Evolutionary conservation across 805 yeast species (phyloP).

Genomic region (Yamadazyma akitaensis): DNA sequence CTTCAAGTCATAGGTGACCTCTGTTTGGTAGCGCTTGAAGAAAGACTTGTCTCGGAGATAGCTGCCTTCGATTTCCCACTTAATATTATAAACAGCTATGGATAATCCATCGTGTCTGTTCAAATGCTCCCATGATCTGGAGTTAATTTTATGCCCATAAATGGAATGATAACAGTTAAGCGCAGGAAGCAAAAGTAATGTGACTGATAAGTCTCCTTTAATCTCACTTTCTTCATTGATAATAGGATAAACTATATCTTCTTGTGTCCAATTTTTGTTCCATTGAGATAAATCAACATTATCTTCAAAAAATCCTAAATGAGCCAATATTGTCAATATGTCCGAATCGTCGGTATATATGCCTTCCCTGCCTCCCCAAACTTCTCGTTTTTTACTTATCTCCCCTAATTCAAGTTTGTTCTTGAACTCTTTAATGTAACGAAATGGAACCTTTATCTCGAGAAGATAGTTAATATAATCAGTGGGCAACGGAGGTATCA

Average conservation of each 20-base stretch:
- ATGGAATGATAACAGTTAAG: slow-evolving; percentile 63
- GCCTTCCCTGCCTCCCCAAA: slow-evolving; percentile 84
- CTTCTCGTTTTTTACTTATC: slow-evolving; percentile 31
- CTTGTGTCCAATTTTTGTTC: slow-evolving; percentile 27
- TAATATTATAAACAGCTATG: slow-evolving; percentile 54
- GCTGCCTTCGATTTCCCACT: slow-evolving; percentile 40
- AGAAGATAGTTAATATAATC: slow-evolving; percentile 41
- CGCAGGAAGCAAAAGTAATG: slow-evolving; percentile 64
- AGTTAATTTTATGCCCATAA: slow-evolving; percentile 63
- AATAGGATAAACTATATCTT: slow-evolving; percentile 25
- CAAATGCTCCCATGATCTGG: slow-evolving; percentile 63
- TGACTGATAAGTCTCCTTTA: slow-evolving; percentile 53
- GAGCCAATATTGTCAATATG: slow-evolving; percentile 67
- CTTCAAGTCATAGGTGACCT: slow-evolving; percentile 21
- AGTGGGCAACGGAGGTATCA: slow-evolving; percentile 35
- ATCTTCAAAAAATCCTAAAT: slow-evolving; percentile 61
- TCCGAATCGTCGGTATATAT: slow-evolving; percentile 94
- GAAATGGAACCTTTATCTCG: slow-evolving; percentile 54
- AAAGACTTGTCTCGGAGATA: slow-evolving; percentile 27
- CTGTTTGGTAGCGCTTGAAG: slow-evolving; percentile 27
- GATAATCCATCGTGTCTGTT: slow-evolving; percentile 77
- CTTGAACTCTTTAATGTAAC: slow-evolving; percentile 35
- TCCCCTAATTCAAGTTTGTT: slow-evolving; percentile 42
- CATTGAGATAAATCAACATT: slow-evolving; percentile 28
- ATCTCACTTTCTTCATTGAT: slow-evolving; percentile 19